Base-by-base conservation (phyloP, 1,284 basidiomycete genomes). In the Cryptococcus amylolentus region DNA sequence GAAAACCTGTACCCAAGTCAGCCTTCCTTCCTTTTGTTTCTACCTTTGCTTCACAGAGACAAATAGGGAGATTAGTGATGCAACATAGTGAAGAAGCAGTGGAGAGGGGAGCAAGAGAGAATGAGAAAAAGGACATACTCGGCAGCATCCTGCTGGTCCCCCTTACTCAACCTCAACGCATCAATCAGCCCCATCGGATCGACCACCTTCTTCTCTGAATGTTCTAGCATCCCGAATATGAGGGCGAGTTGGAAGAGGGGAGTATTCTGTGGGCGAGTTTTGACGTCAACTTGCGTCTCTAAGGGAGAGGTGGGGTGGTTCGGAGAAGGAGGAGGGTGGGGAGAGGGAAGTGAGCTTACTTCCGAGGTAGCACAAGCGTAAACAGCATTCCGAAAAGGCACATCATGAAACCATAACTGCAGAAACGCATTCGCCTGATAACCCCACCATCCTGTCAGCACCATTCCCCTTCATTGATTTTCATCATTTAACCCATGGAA, bases 141-240 rank as follows among this genome's bases (percentile, higher is more conserved):
- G 74, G 92, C 89, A 35, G 92, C 92, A 79, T 96, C 92, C 77
- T 96, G 92, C 69, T 96, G 92, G 69, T 92, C 88, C 1, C 85
- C 82, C 10, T 86, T 86, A 40, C 86, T 83, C 41, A 96, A 78
- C 57, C 86, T 83, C 52, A 96, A 78, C 62, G 89, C 88, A 67
- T 92, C 87, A 10, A 93, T 87, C 27, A 96, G 81, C 58, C 85
- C 87, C 9, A 81, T 79, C 0, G 93, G 92, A 72, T 95, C 91
- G 69, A 88, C 91, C 0, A 87, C 84, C 44, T 76, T 82, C 63
- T 84, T 80, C 3, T 80, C 80, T 54, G 88, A 84, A 57, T 84
- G 80, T 70, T 95, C 88, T 54, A 96, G 81, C 5, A 87, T 88
- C 4, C 89, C 86, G 71, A 96, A 81, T 27, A 80, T 73, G 14